Base-by-base conservation (phyloP, 805 yeast genomes). In the Vanderwaltozyma verrucispora region DNA sequence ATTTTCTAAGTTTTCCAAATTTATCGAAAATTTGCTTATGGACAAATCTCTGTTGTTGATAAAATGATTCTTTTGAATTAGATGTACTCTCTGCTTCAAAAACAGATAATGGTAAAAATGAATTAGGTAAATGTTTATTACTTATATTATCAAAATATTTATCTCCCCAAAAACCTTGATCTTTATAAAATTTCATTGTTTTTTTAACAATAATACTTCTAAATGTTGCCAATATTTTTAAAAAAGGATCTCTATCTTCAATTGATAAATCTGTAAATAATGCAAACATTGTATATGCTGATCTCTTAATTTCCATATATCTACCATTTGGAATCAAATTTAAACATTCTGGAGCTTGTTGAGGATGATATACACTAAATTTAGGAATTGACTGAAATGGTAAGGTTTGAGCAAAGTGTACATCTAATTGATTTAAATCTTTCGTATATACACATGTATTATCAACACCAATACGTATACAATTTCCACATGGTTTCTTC, bases 11-110 rank as follows among this genome's bases (percentile, higher is more conserved):
- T 16, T 41, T 38, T 3, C 53, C 61, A 40, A 48, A 56, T 30
- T 52, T 54, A 28, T 53, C 53, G 32, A 54, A 50, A 15, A 56
- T 30, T 9, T 43, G 37, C 33, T 47, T 52, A 38, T 54, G 57
- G 28, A 44, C 48, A 14, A 40, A 19, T 35, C 44, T 44, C 21
- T 49, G 53, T 15, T 42, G 43, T 24, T 37, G 41, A 24, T 35
- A 47, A 28, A 39, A 28, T 14, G 39, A 39, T 10, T 43, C 46
- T 13, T 27, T 33, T 10, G 25, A 27, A 4, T 13, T 15, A 9
- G 26, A 10, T 26, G 17, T 44, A 12, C 45, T 44, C 13, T 44
- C 47, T 5, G 44, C 39, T 32, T 49, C 52, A 32, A 53, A 53
- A 3, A 47, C 44, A 7, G 51, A 40, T 26, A 51, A 34, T 9